Evolutionary conservation across 2,329 filamentous ascomycete species (phyloP), one percentile per base, ranked within the genome.

Genomic region (Alternaria viburni): DNA sequence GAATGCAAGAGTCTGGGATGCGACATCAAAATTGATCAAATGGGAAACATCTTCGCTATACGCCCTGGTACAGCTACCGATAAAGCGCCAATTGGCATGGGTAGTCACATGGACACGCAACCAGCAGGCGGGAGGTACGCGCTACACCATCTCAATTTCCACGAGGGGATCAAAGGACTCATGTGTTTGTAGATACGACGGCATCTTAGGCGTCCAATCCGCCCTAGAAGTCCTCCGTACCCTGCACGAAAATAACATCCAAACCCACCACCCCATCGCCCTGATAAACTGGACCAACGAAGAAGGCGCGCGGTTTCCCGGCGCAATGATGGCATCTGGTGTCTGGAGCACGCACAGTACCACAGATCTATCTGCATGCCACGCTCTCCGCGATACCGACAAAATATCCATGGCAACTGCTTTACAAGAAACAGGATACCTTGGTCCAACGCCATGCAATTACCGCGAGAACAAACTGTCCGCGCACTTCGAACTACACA

Each of bases 201-300:
- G 91, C 0, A 92, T 94, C 36, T 79, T 95, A 0, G 92, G 92
- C 6, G 85, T 95, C 4, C 83, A 88, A 36, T 87, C 91, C 0
- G 92, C 70, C 10, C 71, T 81, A 17, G 78, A 81, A 65, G 74
- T 80, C 32, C 72, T 81, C 21, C 70, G 76, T n/a, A 77, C 72
- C 1, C 64, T 82, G 15, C 72, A 78, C 49, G 78, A 81, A 30
- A 77, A 75, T 52, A 64, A 69, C 6, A 61, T 71, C n/a, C 49
- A 69, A 28, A 78, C 76, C 0, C 84, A 90, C 32, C 90, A 86
- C 23, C 89, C 89, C 1, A 83, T 93, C 0, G 91, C 90, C 0
- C 85, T 93, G 3, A 86, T 93, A 8, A 91, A 93, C 74, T 92
- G 90, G 90, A 93, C 90, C 1, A 92, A 92, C 73, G 92, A 94